phyloP scores from a whole-genome alignment of 352 stramenopile genomes.

The Globisporangium uncinulatum region DNA sequence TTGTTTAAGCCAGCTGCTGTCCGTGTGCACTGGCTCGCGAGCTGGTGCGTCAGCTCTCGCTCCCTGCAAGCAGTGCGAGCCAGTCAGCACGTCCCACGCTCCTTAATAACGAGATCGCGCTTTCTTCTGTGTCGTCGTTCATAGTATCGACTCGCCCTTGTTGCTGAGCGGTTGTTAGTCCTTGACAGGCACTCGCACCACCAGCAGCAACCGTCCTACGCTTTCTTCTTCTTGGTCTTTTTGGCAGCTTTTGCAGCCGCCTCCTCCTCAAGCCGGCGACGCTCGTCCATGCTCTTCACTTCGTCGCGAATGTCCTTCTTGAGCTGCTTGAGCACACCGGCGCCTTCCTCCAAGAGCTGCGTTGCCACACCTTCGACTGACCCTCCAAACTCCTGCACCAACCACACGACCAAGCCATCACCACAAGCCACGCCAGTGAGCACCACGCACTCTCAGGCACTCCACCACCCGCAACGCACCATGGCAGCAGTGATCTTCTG shows the following conservation, averaged over 20 bases:
- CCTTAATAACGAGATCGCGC: slow-evolving; percentile 21
- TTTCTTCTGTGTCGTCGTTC: slow-evolving; percentile 17
- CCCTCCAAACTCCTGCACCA: slow-evolving; percentile 25
- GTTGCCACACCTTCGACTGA: slow-evolving; percentile 45
- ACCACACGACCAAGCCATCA: not conserved
- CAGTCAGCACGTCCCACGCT: not conserved
- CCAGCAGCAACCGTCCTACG: slow-evolving; percentile 13
- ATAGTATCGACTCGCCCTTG: not conserved
- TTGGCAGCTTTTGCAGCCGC: slow-evolving; percentile 68
- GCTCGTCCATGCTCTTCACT: slow-evolving; percentile 68
- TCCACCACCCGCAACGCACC: slow-evolving; percentile 11
- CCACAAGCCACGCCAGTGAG: not conserved
- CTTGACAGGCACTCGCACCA: not conserved
- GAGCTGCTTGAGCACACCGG: slow-evolving; percentile 57
- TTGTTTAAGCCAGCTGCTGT: slow-evolving; percentile 90
- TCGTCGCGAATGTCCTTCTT: slow-evolving; percentile 83
- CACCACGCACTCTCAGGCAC: not conserved
- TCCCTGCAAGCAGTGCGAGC: not conserved
- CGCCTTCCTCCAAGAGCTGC: slow-evolving; percentile 52
- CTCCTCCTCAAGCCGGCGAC: slow-evolving; percentile 63
- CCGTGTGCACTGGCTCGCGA: not conserved
- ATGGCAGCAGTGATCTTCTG: slow-evolving; percentile 46
- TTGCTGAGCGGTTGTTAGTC: not conserved
- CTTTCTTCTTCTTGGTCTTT: slow-evolving; percentile 80
- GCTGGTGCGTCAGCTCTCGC: not conserved